Evolutionary conservation across 768 basidiomycete genomes (phyloP), one percentile per base, ranked within the genome.

Genomic region (Suillus clintonianus): DNA sequence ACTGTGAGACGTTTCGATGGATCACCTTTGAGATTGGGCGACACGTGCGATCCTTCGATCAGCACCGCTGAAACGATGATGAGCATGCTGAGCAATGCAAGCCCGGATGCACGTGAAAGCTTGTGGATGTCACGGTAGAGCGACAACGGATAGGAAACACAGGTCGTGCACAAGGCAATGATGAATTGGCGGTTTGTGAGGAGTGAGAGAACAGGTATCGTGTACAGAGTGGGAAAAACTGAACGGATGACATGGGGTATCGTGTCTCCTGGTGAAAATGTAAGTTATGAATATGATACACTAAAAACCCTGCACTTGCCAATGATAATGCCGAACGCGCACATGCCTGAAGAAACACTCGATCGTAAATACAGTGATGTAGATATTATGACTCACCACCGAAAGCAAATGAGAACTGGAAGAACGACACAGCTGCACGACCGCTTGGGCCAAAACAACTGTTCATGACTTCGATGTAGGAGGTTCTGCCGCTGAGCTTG

Each of bases 71-170:
- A 72, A 53, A 99, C 94, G 70, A 99, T 99, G 73, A 97, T 89
- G 63, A 91, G 71, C 97, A 99, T 99, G 77, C 97, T 90, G 47
- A 95, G 74, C 67, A 95, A 85, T 59, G 97, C 97, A 60, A 99
- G 85, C 1, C 91, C 89, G 19, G 94, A 96, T 3, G 95, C 96
- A 62, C 95, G 89, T 13, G 95, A 89, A 27, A 99, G 88, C 75
- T 99, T 99, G 79, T 97, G 94, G 67, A 99, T 99, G 78, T 99
- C 95, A 59, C 97, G 92, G 76, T 99, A 94, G 24, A 99, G 84
- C 8, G 94, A 97, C 43, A 99, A 84, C 0, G 97, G 97, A 72
- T 95, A 99, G 9, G 96, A 97, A 61, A 99, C 89, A 72, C 88
- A 86, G 62, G 90, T 74, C 7, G 95, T 97, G 79, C 92, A 92